Evolutionary conservation across 345 rosid genomes (phyloP).

Genomic region (Linum tenue): DNA sequence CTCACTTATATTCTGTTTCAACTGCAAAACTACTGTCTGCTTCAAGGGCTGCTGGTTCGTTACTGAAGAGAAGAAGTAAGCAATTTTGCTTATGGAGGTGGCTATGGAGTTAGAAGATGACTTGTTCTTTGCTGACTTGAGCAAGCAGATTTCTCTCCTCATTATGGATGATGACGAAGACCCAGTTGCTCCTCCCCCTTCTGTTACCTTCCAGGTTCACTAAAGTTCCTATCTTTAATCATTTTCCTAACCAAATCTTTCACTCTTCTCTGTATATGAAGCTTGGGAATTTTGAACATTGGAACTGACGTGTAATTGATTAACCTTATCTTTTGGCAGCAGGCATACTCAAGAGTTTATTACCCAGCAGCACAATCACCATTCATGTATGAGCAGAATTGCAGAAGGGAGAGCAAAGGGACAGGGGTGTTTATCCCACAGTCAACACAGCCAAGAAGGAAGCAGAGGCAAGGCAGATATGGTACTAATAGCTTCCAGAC

Average conservation of each 20-base stretch:
- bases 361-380: constrained; percentile 39
- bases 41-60: background rate
- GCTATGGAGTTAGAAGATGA: constrained; percentile 85
- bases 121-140: constrained; percentile 75
- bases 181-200: constrained; percentile 37
- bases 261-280: too few species aligned
- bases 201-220: constrained; percentile 66
- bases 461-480: constrained; percentile 51
- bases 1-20: background rate
- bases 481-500: constrained; percentile 26
- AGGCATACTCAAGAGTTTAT: constrained; percentile 40
- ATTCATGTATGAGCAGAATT: constrained; percentile 33
- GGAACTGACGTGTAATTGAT: too few species aligned
- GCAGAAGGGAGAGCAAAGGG: constrained; percentile 67
- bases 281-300: too few species aligned
- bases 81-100: background rate
- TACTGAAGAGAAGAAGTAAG: constrained; percentile 17
- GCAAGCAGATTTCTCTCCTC: constrained; percentile 88
- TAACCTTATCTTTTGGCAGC: constrained; percentile 1
- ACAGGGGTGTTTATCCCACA: constrained; percentile 86
- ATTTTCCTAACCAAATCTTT: too few species aligned
- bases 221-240: background rate
- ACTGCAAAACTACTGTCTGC: background rate
- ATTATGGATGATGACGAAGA: constrained; percentile 81
- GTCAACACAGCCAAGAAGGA: constrained; percentile 61